Conservation (phyloP, 257 asterid genomes). For the Osmanthus fragrans region DNA sequence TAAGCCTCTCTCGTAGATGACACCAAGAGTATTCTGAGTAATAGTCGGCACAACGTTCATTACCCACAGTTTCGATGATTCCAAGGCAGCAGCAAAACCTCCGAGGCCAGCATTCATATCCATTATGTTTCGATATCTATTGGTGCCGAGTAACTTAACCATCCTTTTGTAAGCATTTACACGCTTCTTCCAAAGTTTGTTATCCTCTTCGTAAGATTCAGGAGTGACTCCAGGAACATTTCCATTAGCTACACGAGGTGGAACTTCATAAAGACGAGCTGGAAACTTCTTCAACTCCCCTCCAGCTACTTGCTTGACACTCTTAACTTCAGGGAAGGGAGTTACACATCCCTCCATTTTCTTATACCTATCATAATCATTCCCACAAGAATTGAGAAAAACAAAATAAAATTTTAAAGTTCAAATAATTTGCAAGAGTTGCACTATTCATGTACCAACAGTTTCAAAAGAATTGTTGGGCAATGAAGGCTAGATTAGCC, state of each 20-base stretch:
- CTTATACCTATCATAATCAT: slow-evolving; percentile 57
- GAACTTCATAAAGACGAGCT: slow-evolving; percentile 72
- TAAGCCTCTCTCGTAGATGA: slow-evolving; percentile 78
- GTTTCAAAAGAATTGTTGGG: background rate
- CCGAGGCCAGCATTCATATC: slow-evolving; percentile 96
- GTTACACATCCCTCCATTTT: slow-evolving; percentile 77
- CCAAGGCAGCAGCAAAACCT: slow-evolving; percentile 84
- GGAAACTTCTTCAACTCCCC: slow-evolving; percentile 77
- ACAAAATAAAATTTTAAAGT: background rate
- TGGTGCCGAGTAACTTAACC: slow-evolving; percentile 55
- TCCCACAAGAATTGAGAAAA: background rate
- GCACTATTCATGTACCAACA: background rate
- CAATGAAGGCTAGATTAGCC: background rate
- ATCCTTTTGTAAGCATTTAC: slow-evolving; percentile 61
- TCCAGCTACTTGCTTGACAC: slow-evolving; percentile 51
- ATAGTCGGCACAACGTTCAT: slow-evolving; percentile 87
- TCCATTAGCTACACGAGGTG: slow-evolving; percentile 69
- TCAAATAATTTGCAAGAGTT: background rate
- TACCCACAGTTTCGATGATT: slow-evolving; percentile 84
- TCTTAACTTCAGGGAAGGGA: slow-evolving; percentile 62
- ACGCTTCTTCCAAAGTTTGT: slow-evolving; percentile 71
- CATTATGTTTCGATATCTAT: slow-evolving; percentile 82
- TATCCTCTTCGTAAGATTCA: slow-evolving; percentile 66
- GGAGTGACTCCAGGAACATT: slow-evolving; percentile 63
- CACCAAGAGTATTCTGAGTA: slow-evolving; percentile 69